Conservation (phyloP, 352 stramenopile species). For the Paralagenidium karlingii region DNA sequence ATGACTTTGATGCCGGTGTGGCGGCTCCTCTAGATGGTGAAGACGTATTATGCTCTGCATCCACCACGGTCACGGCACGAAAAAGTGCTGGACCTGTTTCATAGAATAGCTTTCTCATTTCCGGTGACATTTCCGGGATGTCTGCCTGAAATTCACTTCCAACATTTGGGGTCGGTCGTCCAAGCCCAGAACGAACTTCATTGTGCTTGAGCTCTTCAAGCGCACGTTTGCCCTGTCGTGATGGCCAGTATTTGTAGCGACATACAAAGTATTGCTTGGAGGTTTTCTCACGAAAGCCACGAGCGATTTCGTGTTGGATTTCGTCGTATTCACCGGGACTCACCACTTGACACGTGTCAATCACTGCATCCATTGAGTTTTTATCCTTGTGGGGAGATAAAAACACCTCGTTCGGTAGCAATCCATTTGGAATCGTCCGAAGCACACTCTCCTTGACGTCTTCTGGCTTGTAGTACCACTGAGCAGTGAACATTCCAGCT, state of each 20-base stretch:
- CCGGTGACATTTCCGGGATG: constrained; percentile 30
- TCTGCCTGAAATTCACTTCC: constrained; percentile 40
- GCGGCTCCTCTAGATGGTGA: too few species aligned
- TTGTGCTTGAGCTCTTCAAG: constrained; percentile 52
- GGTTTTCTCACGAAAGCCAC: constrained; percentile 51
- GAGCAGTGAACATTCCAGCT: constrained; percentile 48
- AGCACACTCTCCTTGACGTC: constrained; percentile 55
- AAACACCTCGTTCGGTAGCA: constrained; percentile 66
- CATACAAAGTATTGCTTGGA: constrained; percentile 53
- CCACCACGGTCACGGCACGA: too few species aligned
- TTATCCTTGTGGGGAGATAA: constrained; percentile 75
- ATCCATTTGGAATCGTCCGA: constrained; percentile 34
- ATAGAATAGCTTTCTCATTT: too few species aligned
- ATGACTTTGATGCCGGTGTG: too few species aligned
- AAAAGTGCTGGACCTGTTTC: too few species aligned
- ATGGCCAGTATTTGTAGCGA: constrained; percentile 75
- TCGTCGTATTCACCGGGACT: constrained; percentile 57
- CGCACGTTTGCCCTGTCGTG: constrained; percentile 37
- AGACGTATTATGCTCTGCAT: neutral
- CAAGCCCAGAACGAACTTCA: constrained; percentile 51
- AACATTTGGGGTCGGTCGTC: constrained; percentile 52
- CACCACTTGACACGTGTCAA: constrained; percentile 66
- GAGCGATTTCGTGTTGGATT: constrained; percentile 55
- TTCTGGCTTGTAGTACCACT: constrained; percentile 80
- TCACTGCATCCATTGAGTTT: constrained; percentile 67